These are phyloP conservation scores for Verticillium klebahnii DNA, from an alignment of 2,329 filamentous ascomycete genomes.

Conservation along the genomic window DNA sequence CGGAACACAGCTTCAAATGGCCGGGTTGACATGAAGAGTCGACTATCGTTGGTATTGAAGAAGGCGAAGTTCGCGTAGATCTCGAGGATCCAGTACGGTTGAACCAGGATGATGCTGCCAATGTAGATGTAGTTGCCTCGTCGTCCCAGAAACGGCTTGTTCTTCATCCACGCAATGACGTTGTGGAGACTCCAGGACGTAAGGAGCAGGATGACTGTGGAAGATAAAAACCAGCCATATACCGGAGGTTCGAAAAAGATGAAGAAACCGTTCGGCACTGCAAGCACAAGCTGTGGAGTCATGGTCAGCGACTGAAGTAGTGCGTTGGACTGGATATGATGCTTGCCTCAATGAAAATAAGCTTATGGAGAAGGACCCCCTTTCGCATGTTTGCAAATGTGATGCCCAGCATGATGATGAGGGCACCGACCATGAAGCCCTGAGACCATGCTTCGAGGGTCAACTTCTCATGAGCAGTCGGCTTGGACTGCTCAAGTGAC, in stretches of 20 bases:
- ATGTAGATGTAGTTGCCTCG: constrained; percentile 52
- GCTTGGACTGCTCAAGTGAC: constrained; percentile 7
- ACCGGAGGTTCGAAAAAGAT: constrained; percentile 46
- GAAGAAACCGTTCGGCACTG: constrained; percentile 53
- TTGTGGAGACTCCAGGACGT: constrained; percentile 62
- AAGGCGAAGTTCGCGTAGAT: constrained; percentile 63
- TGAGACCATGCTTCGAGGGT: constrained; percentile 42
- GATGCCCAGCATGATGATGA: constrained; percentile 43
- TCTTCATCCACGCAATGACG: constrained; percentile 64
- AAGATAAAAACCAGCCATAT: constrained; percentile 61
- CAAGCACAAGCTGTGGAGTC: constrained; percentile 42
- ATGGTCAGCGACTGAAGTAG: background rate
- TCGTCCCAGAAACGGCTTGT: constrained; percentile 51
- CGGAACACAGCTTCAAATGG: constrained; percentile 58
- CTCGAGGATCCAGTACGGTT: constrained; percentile 62
- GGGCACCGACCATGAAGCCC: constrained; percentile 41
- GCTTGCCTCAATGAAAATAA: constrained; percentile 42
- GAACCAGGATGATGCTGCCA: constrained; percentile 50
- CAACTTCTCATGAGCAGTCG: constrained; percentile 8
- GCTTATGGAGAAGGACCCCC: constrained; percentile 41
- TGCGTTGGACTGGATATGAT: background rate
- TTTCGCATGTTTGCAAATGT: constrained; percentile 45
- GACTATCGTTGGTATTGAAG: constrained; percentile 49
- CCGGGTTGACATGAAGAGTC: constrained; percentile 48
- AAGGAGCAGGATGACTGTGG: constrained; percentile 56